Evolutionary conservation across 768 basidiomycete genomes (phyloP).

Genomic region (Trametes sanguinea): DNA sequence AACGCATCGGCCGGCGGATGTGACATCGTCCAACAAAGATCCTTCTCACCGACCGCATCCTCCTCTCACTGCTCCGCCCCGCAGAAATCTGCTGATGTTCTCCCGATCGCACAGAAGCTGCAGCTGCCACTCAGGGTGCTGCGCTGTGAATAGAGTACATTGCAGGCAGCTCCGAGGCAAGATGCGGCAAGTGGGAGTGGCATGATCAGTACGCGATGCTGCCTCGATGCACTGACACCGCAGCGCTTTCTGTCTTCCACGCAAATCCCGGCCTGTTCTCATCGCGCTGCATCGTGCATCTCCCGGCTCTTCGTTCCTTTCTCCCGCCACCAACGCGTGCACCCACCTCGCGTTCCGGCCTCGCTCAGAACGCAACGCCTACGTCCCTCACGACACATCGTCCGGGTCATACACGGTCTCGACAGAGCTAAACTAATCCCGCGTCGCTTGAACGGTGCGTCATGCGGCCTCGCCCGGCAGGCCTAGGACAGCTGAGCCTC

Average conservation of each 20-base stretch:
- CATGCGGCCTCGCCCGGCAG: slow-evolving; percentile 1
- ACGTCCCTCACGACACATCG: not conserved
- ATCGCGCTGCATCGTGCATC: no score
- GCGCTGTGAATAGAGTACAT: not conserved
- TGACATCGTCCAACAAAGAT: slow-evolving; percentile 1
- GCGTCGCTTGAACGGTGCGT: not conserved
- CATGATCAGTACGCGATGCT: not conserved
- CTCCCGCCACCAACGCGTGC: not conserved
- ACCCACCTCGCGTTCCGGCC: not conserved
- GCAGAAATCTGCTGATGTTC: not conserved
- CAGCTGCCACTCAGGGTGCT: not conserved
- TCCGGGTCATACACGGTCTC: not conserved
- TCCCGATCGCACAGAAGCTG: not conserved
- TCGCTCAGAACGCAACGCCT: not conserved
- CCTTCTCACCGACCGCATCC: not conserved
- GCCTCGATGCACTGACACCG: not conserved
- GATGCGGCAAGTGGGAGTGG: not conserved
- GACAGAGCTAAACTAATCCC: not conserved
- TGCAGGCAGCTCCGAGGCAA: no score
- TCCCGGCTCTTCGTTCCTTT: not conserved
- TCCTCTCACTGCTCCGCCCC: not conserved
- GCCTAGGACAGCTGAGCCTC: not conserved
- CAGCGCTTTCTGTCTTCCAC: not conserved
- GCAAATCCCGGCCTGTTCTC: not conserved
- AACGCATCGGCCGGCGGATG: slow-evolving; percentile 16